phyloP scores from a whole-genome alignment of 108 stramenopile species.

The Cyclotella baltica region DNA sequence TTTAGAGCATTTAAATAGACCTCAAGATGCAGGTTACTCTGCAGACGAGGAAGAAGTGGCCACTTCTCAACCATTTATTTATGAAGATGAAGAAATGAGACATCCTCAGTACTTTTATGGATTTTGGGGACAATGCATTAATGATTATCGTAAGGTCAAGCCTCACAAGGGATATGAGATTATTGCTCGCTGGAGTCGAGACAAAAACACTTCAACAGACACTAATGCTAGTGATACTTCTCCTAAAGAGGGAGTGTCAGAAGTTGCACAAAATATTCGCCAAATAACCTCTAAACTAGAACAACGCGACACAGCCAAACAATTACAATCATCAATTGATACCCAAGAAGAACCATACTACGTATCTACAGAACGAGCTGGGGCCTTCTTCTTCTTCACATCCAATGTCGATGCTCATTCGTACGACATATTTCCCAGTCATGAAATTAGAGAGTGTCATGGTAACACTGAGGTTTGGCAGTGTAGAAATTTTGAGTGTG shows the following conservation, averaged over 20 bases:
- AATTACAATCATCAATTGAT: background rate
- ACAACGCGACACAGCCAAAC: background rate
- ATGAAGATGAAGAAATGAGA: slow-evolving; percentile 5
- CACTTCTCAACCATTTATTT: background rate
- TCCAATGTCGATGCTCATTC: slow-evolving; percentile 60
- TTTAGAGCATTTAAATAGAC: background rate
- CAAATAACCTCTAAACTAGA: slow-evolving; percentile 20
- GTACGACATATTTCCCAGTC: slow-evolving; percentile 49
- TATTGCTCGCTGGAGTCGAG: slow-evolving; percentile 51
- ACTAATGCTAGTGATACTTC: background rate
- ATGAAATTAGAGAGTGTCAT: slow-evolving; percentile 57
- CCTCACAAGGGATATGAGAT: slow-evolving; percentile 67
- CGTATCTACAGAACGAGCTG: slow-evolving; percentile 44
- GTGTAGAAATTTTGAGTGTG: slow-evolving; percentile 31
- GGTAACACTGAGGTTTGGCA: slow-evolving; percentile 56
- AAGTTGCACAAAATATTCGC: slow-evolving; percentile 27
- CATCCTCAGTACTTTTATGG: slow-evolving; percentile 53
- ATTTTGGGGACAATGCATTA: slow-evolving; percentile 58
- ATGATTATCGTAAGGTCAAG: slow-evolving; percentile 44
- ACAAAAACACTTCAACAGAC: slow-evolving; percentile 16
- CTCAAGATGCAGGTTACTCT: background rate
- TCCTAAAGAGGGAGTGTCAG: background rate
- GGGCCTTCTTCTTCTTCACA: slow-evolving; percentile 59
- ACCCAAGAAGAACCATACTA: slow-evolving; percentile 33
- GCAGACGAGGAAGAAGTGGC: too few species aligned